Evolutionary conservation across 2,329 filamentous ascomycete genomes (phyloP).

Genomic region (Berkeleyomyces basicola): DNA sequence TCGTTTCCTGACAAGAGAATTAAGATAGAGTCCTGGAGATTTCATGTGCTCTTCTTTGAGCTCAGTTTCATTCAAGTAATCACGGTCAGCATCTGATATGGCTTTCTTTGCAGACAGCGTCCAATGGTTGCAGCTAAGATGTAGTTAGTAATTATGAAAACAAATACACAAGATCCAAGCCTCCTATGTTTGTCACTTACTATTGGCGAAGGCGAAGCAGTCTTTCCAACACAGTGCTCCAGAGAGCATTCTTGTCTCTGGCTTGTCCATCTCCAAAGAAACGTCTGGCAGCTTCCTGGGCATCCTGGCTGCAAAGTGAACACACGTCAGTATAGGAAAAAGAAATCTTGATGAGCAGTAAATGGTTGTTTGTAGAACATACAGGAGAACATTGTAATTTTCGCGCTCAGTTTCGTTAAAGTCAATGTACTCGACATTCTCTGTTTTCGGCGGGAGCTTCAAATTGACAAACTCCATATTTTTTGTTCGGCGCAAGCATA

Average conservation of each 20-base stretch:
- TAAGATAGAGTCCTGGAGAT: background rate
- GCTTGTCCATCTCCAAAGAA: conserved; percentile 33
- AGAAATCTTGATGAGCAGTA: background rate
- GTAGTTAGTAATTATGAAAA: conserved; percentile 16
- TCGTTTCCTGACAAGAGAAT: conserved; percentile 29
- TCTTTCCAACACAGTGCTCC: conserved; percentile 49
- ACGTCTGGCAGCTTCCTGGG: conserved; percentile 27
- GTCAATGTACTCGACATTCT: conserved; percentile 59
- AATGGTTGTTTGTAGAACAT: conserved; percentile 20
- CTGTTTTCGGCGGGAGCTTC: conserved; percentile 58
- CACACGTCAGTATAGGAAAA: background rate
- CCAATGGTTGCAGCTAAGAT: conserved; percentile 62
- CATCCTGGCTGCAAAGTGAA: conserved; percentile 39
- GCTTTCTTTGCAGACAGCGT: conserved; percentile 54
- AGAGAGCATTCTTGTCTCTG: conserved; percentile 8
- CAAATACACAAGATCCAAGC: conserved; percentile 16
- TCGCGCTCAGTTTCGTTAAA: conserved; percentile 58
- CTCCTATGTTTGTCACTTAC: conserved; percentile 20
- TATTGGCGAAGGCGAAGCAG: conserved; percentile 69
- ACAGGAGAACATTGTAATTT: conserved; percentile 61
- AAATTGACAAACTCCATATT: conserved; percentile 80
- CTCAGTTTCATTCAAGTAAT: background rate
- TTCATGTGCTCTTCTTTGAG: background rate
- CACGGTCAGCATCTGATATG: conserved; percentile 28
- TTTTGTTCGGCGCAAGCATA: conserved; percentile 69